These are phyloP conservation scores for Oenanthe javanica DNA, from an alignment of 140 eudicot species.

Conservation along the genomic window DNA sequence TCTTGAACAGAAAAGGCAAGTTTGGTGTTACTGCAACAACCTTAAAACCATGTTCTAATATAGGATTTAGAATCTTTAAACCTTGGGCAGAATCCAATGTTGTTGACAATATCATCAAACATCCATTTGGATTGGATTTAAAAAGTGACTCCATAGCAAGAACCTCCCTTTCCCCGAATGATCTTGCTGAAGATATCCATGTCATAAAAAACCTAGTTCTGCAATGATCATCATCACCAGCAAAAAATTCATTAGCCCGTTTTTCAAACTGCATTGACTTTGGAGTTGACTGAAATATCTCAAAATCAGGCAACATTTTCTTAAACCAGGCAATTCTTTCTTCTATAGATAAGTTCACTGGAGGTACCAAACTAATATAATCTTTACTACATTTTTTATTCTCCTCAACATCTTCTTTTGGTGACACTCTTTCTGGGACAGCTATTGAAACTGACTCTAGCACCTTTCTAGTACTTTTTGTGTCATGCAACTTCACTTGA, in stretches of 20 bases:
- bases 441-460: background rate
- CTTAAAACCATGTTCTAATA: slow-evolving; percentile 30
- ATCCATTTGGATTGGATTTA: slow-evolving; percentile 42
- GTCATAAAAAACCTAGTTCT: slow-evolving; percentile 57
- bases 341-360: slow-evolving; percentile 23
- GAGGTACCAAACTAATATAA: slow-evolving; percentile 21
- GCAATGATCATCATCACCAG: slow-evolving; percentile 21
- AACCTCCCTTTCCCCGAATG: slow-evolving; percentile 49
- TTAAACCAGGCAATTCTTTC: slow-evolving; percentile 29
- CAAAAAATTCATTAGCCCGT: slow-evolving; percentile 31
- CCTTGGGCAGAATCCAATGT: slow-evolving; percentile 45
- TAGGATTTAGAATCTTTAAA: slow-evolving; percentile 30
- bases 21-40: slow-evolving; percentile 46
- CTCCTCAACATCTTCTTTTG: slow-evolving; percentile 26
- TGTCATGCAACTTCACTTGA: slow-evolving; percentile 24
- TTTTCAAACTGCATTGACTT: slow-evolving; percentile 31
- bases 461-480: slow-evolving; percentile 11
- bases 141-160: slow-evolving; percentile 50
- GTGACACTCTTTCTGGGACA: background rate
- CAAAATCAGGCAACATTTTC: slow-evolving; percentile 26
- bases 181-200: slow-evolving; percentile 53
- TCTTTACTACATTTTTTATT: background rate
- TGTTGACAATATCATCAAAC: slow-evolving; percentile 49
- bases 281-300: slow-evolving; percentile 21
- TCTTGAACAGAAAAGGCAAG: slow-evolving; percentile 34